Base-by-base conservation (phyloP, 1,284 basidiomycete genomes). In the Malassezia dermatis region DNA sequence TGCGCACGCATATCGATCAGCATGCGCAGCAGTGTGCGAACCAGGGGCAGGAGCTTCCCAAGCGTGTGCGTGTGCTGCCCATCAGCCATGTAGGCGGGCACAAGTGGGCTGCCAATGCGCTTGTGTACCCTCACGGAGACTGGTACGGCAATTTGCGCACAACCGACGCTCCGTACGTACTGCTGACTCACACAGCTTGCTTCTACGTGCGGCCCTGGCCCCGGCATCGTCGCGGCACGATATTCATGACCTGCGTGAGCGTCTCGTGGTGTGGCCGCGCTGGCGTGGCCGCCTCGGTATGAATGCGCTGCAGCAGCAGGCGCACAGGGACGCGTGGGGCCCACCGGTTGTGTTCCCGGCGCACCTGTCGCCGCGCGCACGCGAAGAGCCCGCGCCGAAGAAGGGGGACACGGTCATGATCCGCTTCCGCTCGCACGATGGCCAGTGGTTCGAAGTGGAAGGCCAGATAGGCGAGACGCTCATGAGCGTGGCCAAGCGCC, bases 271-370 rank as follows among this genome's bases (percentile, higher is more conserved):
- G 51, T 75, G 65, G 67, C 58, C 68, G 0, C 61, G 67, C 3
- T 76, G 76, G 76, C 62, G 76, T 19, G 76, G 76, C 3, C 65
- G 75, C 12, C 58, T 75, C 0, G 73, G 69, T 1, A 44, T 76
- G n/a, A 53, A 59, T 17, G 56, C 63, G 19, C 48, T 59, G 4
- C 60, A 55, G 37, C 64, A 67, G 42, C 57, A 56, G 2, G 65
- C 66, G n/a, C 66, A 69, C 53, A 62, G 60, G 26, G 56, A 54
- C n/a, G 53, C 61, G 26, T 71, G 67, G 63, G 71, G 70, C 2
- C 63, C 63, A 10, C 58, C 67, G 3, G 54, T 62, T 24, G 58
- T 67, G 44, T 60, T 69, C 15, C 31, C 60, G 6, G 65, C 63
- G 6, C 52, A 62, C n/a, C 45, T 71, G 17, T 59, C 61, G 3